phyloP scores from a whole-genome alignment of 331 rosid genomes.

The Arachis monticola region DNA sequence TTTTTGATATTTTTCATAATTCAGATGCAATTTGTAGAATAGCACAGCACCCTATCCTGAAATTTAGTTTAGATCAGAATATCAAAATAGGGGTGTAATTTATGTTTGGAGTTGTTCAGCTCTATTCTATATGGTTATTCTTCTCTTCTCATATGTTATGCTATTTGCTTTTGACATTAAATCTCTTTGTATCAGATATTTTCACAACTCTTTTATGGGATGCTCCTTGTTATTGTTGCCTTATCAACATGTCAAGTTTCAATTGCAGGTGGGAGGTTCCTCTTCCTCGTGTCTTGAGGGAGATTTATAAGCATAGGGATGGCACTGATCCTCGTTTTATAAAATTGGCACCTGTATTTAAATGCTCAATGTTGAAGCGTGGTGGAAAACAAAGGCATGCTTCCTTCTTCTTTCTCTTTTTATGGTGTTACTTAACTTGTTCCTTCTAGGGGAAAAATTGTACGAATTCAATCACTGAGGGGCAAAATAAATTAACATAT shows the following conservation, averaged over 20 bases:
- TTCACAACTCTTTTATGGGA: neutral
- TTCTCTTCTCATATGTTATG: too few relatives aligned
- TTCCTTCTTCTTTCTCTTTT: constrained; percentile 22
- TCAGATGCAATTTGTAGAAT: constrained; percentile 15
- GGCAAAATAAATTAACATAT: neutral
- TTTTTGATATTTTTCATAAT: constrained; percentile 17
- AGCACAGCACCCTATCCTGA: constrained; percentile 6
- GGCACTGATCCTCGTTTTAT: constrained; percentile 88
- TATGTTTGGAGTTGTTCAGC: too few relatives aligned
- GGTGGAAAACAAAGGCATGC: constrained; percentile 68
- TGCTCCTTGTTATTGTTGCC: constrained; percentile 23
- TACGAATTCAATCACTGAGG: constrained; percentile 11
- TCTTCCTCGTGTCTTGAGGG: constrained; percentile 65
- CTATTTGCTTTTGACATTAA: too few relatives aligned
- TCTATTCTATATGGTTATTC: too few relatives aligned
- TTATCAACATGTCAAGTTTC: constrained; percentile 36
- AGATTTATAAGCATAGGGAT: constrained; percentile 58
- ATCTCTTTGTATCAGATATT: too few relatives aligned
- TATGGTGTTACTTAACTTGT: neutral
- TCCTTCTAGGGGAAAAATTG: neutral
- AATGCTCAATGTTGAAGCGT: constrained; percentile 71
- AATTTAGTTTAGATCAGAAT: too few relatives aligned
- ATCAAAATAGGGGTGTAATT: too few relatives aligned
- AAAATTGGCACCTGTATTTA: constrained; percentile 79
- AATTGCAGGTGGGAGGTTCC: constrained; percentile 96